phyloP scores from a whole-genome alignment of 768 basidiomycete species.

The Tylopilus sp. region DNA sequence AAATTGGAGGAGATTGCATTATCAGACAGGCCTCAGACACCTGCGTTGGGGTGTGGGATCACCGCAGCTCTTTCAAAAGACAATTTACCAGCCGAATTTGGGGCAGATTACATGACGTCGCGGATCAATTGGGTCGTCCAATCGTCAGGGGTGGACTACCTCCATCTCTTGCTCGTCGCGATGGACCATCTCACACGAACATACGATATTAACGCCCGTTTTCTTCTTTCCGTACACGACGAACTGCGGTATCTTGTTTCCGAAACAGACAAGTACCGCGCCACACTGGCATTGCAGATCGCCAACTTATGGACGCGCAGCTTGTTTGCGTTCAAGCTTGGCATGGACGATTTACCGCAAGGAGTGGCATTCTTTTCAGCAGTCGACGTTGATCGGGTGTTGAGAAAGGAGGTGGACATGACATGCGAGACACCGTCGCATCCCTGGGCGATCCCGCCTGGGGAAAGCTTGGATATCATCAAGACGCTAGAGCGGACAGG shows the following conservation, averaged over 20 bases:
- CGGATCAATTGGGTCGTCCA: conserved; percentile 99
- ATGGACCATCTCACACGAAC: conserved; percentile 84
- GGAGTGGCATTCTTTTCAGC: conserved; percentile 97
- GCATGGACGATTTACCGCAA: conserved; percentile 94
- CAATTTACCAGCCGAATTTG: conserved; percentile 77
- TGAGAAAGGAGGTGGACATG: conserved; percentile 97
- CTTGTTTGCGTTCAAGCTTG: conserved; percentile 87
- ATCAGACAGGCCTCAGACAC: conserved; percentile 83
- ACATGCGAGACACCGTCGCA: conserved; percentile 93
- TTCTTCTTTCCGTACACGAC: conserved; percentile 96
- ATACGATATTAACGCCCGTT: conserved; percentile 86
- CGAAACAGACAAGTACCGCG: conserved; percentile 88
- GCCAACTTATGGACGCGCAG: conserved; percentile 95
- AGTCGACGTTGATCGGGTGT: conserved; percentile 86
- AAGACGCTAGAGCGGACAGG: conserved; percentile 65
- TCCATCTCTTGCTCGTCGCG: conserved; percentile 91
- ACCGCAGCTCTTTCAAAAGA: conserved; percentile 91
- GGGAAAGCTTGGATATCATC: conserved; percentile 79
- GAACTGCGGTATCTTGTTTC: conserved; percentile 91
- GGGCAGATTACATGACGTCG: conserved; percentile 88
- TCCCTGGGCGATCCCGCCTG: conserved; percentile 73
- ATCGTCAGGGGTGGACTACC: conserved; percentile 96
- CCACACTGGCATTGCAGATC: conserved; percentile 88
- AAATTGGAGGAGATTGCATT: conserved; percentile 93
- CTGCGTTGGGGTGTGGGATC: conserved; percentile 90